phyloP scores from a whole-genome alignment of 2,329 filamentous ascomycete species.

The Sporothrix globosa region DNA sequence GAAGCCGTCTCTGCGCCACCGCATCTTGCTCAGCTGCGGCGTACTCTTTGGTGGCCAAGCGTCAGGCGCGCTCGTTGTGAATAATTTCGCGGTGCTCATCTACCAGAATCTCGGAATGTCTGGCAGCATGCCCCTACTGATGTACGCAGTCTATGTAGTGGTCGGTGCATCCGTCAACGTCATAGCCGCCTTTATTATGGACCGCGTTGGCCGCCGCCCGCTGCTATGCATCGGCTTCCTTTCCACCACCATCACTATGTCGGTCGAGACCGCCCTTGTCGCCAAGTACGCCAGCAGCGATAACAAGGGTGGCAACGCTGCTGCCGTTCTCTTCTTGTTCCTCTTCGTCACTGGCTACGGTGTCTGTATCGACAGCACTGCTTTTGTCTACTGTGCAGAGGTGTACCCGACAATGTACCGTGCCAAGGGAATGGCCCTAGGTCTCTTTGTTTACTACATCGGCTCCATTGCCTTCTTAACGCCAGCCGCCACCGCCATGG shows the following conservation, averaged over 20 bases:
- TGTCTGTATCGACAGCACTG: conserved; percentile 26
- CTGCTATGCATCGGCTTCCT: conserved; percentile 28
- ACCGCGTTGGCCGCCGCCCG: conserved; percentile 29
- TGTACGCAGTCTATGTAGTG: conserved; percentile 29
- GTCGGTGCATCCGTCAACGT: conserved; percentile 30
- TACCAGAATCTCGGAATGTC: conserved; percentile 27
- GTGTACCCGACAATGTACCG: conserved; percentile 30
- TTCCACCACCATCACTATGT: conserved; percentile 28
- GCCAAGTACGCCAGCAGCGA: conserved; percentile 28
- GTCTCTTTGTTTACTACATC: conserved; percentile 31
- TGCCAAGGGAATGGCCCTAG: conserved; percentile 31
- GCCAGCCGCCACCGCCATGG: conserved; percentile 32
- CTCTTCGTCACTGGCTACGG: conserved; percentile 30
- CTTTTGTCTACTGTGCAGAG: conserved; percentile 33
- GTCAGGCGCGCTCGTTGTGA: conserved; percentile 22
- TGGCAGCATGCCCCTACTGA: conserved; percentile 30
- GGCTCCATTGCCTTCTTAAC: conserved; percentile 34
- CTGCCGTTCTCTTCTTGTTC: conserved; percentile 30
- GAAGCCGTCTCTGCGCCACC: conserved; percentile 46
- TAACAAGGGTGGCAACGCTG: conserved; percentile 29
- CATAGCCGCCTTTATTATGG: conserved; percentile 29
- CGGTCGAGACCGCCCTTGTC: conserved; percentile 30
- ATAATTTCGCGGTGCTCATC: conserved; percentile 24
- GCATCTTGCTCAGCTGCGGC: conserved; percentile 45
- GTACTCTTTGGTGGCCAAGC: conserved; percentile 29